Evolutionary conservation across 805 yeast genomes (phyloP).

Genomic region (Candida takata): DNA sequence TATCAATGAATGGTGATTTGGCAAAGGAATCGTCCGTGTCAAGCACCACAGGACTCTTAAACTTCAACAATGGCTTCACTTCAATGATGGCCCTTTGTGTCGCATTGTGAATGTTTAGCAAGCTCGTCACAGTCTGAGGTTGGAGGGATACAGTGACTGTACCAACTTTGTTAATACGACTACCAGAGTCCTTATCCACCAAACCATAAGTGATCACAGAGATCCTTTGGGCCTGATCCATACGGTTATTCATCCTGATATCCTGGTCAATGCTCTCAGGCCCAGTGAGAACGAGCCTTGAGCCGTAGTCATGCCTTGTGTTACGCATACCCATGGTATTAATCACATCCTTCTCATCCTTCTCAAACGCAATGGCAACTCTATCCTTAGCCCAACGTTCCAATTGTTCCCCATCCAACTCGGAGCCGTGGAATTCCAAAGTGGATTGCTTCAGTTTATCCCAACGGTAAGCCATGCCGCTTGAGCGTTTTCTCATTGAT

Average conservation of each 20-base stretch:
- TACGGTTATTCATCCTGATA: slow-evolving; percentile 5
- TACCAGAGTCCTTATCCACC: slow-evolving; percentile 8
- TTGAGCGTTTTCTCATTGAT: slow-evolving; percentile 6
- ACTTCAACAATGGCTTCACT: slow-evolving; percentile 13
- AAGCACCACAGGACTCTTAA: slow-evolving; percentile 9
- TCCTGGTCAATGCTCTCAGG: slow-evolving; percentile 18
- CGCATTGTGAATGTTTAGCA: slow-evolving; percentile 3
- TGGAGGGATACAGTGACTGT: slow-evolving; percentile 13
- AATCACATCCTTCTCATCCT: slow-evolving; percentile 14
- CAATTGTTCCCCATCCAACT: slow-evolving; percentile 10
- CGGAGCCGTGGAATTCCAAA: slow-evolving; percentile 13
- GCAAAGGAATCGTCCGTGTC: slow-evolving; percentile 7
- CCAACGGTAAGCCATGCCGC: slow-evolving; percentile 14
- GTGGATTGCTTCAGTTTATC: slow-evolving; percentile 9
- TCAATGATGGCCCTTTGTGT: slow-evolving; percentile 8
- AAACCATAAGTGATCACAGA: slow-evolving; percentile 17
- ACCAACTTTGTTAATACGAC: slow-evolving; percentile 8
- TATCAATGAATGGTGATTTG: slow-evolving; percentile 11
- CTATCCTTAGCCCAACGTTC: slow-evolving; percentile 11
- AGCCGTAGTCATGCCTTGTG: slow-evolving; percentile 3
- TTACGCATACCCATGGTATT: slow-evolving; percentile 3
- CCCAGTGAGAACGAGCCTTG: slow-evolving; percentile 10
- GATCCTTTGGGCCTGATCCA: slow-evolving; percentile 12
- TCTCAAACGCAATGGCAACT: slow-evolving; percentile 14
- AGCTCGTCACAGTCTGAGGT: slow-evolving; percentile 6